phyloP scores from a whole-genome alignment of 2,329 filamentous ascomycete genomes.

The Kalmusia sp. region DNA sequence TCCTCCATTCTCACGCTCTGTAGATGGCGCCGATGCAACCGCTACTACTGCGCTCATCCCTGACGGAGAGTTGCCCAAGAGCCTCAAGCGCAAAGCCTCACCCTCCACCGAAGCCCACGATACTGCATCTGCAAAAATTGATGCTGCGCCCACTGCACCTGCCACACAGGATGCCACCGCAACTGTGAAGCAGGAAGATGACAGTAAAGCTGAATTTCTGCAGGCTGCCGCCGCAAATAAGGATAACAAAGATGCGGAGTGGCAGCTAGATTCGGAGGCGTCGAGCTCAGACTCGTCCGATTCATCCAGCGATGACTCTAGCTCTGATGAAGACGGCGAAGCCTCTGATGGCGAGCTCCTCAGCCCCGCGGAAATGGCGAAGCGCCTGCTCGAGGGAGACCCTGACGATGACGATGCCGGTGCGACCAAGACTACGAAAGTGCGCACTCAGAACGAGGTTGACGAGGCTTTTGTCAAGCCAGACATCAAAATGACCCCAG shows the following conservation, averaged over 20 bases:
- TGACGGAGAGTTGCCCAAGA: slow-evolving; percentile 12
- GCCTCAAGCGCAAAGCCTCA: slow-evolving; percentile 8
- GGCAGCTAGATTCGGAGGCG: slow-evolving; percentile 72
- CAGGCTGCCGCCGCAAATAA: slow-evolving; percentile 54
- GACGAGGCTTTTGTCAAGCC: slow-evolving; percentile 66
- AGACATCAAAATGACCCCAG: slow-evolving; percentile 75
- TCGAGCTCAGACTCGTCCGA: slow-evolving; percentile 62
- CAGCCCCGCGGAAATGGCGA: slow-evolving; percentile 81
- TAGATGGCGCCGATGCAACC: slow-evolving; percentile 28
- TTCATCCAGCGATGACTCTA: slow-evolving; percentile 57
- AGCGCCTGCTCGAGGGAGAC: slow-evolving; percentile 83
- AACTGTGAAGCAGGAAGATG: slow-evolving; percentile 18
- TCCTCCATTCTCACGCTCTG: slow-evolving; percentile 26
- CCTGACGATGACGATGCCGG: slow-evolving; percentile 80
- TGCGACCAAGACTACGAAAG: slow-evolving; percentile 54
- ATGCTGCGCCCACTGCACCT: background rate
- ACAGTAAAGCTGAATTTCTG: slow-evolving; percentile 51
- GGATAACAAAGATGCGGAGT: slow-evolving; percentile 71
- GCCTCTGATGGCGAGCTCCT: slow-evolving; percentile 69
- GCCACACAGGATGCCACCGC: background rate
- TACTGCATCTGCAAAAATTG: background rate
- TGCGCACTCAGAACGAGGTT: slow-evolving; percentile 86
- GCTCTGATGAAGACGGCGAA: slow-evolving; percentile 63
- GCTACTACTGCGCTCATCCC: slow-evolving; percentile 21
- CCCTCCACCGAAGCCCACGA: background rate